Evolutionary conservation across 768 basidiomycete genomes (phyloP), one percentile per base, ranked within the genome.

Genomic region (Leccinum fibrillosum): DNA sequence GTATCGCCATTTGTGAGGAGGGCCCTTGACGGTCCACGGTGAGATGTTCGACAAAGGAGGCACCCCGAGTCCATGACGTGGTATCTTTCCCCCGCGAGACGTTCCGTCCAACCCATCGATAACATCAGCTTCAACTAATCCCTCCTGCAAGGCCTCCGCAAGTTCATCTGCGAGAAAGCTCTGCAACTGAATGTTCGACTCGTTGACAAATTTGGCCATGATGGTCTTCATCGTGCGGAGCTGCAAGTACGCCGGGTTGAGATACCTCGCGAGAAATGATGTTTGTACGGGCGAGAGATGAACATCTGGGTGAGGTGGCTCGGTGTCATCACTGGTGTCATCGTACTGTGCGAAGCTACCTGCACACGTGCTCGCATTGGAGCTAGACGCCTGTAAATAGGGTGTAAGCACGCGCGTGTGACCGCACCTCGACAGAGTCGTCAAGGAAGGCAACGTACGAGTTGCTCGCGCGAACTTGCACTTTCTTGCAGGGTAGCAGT

Each of bases 1-100:
- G 78, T 94, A 98, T 34, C 96, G 91, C 82, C 92, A 92, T 71
- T 95, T 94, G 72, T 95, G 94, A 28, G 96, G 93, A 1, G 96
- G 96, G 2, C 95, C 94, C 65, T 84, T 84, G 67, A 91, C 65
- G 13, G 69, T 65, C 94, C 94, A 98, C 4, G 77, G 75, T 3
- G 75, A 67, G 0, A 55, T 92, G 1, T 74, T 78, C 2, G 75
- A 67, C 23, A 50, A 59, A 53, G 60, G 78, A 32, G 75, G 74
- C 2, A 74, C 66, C 13, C 94, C 94, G 9, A 82, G 74, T n/a
- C 73, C 74, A 63, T 97, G 94, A 11, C 81, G 66, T 0, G 92
- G 88, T 52, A 95, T 78, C 44, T 73, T 76, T 5, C 76, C 76
- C 9, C 67, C 69, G 21, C 89, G 86, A 35, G 77, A 73, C 25